Evolutionary conservation across 148 eudicot species (phyloP).

Genomic region (Camellia sinensis): DNA sequence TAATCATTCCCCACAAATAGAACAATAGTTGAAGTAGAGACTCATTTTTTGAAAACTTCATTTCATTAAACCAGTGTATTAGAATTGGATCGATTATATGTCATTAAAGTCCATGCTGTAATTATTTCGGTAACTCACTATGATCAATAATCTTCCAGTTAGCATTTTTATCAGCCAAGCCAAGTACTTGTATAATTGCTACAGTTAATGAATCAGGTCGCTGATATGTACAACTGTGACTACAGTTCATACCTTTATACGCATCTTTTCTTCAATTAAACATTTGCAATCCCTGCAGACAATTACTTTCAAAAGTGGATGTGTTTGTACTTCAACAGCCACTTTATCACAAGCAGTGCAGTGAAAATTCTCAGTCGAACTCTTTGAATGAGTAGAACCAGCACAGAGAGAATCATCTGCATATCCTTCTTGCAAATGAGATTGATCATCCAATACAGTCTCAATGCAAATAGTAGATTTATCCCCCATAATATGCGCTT

Average conservation of each 20-base stretch:
- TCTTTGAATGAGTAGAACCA: constrained; percentile 10
- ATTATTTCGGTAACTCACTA: not conserved
- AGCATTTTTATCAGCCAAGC: not conserved
- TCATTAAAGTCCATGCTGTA: not conserved
- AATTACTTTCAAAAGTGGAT: constrained; percentile 68
- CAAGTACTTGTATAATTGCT: not conserved
- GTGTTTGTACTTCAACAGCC: constrained; percentile 41
- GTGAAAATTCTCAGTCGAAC: constrained; percentile 29
- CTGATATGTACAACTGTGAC: not conserved
- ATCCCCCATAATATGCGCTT: constrained; percentile 22
- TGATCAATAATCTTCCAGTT: not conserved
- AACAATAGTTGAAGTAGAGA: not conserved
- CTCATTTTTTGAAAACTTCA: not conserved
- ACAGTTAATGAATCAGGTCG: not conserved
- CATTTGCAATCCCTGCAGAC: constrained; percentile 63
- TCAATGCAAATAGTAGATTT: constrained; percentile 13
- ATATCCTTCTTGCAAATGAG: constrained; percentile 24
- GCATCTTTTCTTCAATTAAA: constrained; percentile 48
- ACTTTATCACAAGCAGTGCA: constrained; percentile 69
- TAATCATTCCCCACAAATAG: not conserved
- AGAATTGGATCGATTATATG: not conserved
- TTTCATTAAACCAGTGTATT: not conserved
- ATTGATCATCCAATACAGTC: constrained; percentile 13
- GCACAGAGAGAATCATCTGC: constrained; percentile 17
- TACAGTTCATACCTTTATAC: constrained; percentile 31